These are phyloP conservation scores for Metarhizium sp. DNA, from an alignment of 2,329 filamentous ascomycete genomes.

Conservation along the genomic window DNA sequence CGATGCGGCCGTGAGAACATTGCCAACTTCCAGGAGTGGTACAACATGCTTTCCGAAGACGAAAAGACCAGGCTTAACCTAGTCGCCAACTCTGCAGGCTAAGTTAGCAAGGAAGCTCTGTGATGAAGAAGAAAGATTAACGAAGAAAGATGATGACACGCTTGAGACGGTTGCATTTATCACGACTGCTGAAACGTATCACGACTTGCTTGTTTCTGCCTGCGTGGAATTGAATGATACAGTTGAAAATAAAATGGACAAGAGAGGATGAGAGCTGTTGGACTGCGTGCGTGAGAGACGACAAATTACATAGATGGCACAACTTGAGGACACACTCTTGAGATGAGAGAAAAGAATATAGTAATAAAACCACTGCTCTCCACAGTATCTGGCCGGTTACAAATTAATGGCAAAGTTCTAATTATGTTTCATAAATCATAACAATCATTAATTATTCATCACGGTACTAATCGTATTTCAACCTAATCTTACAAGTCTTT, in stretches of 20 bases:
- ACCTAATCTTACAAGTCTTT: background rate
- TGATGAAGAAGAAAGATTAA: background rate
- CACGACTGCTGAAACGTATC: background rate
- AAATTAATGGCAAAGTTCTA: background rate
- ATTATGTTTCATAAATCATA: background rate
- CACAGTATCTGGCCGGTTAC: background rate
- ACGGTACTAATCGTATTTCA: background rate
- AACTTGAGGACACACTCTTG: background rate
- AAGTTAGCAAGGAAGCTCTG: background rate
- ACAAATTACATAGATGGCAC: background rate
- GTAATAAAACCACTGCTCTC: background rate
- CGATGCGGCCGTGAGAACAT: constrained; percentile 45
- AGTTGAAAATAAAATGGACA: background rate
- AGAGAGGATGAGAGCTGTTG: background rate
- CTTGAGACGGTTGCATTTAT: background rate
- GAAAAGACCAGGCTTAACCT: constrained; percentile 49
- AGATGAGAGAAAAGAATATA: background rate
- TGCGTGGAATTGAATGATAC: background rate
- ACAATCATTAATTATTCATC: background rate
- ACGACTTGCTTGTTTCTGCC: background rate
- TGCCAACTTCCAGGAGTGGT: constrained; percentile 48
- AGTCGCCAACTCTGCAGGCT: constrained; percentile 26
- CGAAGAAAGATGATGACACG: background rate
- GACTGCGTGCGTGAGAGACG: background rate
- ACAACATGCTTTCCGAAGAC: constrained; percentile 42